These are phyloP conservation scores for Radiomyces spectabilis DNA, from an alignment of 192 early-diverging fungal species.

Conservation along the genomic window DNA sequence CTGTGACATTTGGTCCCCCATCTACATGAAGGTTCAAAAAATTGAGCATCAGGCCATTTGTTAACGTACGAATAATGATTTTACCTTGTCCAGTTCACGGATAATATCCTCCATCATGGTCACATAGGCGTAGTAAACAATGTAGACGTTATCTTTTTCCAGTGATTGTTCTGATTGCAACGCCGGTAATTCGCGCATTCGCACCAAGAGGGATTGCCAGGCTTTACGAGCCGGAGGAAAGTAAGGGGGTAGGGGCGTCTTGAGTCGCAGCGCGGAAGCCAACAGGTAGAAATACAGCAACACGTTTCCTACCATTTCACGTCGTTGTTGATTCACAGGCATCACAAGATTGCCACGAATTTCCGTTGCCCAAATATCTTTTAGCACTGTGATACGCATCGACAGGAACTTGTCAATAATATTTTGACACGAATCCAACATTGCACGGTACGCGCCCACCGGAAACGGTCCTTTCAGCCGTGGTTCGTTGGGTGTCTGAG, in stretches of 20 bases:
- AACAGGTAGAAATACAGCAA: slow-evolving; percentile 72
- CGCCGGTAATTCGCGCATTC: slow-evolving; percentile 47
- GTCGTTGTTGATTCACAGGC: slow-evolving; percentile 48
- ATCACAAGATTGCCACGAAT: slow-evolving; percentile 49
- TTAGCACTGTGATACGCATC: slow-evolving; percentile 59
- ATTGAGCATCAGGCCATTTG: neutral
- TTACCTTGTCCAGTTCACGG: slow-evolving; percentile 57
- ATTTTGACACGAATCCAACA: slow-evolving; percentile 62
- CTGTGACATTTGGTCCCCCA: slow-evolving; percentile 8
- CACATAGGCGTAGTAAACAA: slow-evolving; percentile 75
- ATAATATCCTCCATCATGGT: slow-evolving; percentile 72
- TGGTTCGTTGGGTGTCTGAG: slow-evolving; percentile 71
- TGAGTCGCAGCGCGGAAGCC: slow-evolving; percentile 70
- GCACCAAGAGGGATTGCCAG: slow-evolving; percentile 47
- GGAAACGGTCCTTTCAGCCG: slow-evolving; percentile 78
- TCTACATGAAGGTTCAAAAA: neutral
- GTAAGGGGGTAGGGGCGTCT: slow-evolving; percentile 71
- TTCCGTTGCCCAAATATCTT: slow-evolving; percentile 43
- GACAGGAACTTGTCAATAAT: slow-evolving; percentile 72
- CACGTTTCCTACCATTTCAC: slow-evolving; percentile 62
- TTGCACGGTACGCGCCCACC: slow-evolving; percentile 47
- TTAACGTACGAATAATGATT: neutral
- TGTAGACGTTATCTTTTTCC: slow-evolving; percentile 50
- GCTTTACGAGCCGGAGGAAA: slow-evolving; percentile 64
- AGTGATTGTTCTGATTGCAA: slow-evolving; percentile 32